These are phyloP conservation scores for Mentha longifolia DNA, from an alignment of 257 asterid genomes.

Conservation along the genomic window DNA sequence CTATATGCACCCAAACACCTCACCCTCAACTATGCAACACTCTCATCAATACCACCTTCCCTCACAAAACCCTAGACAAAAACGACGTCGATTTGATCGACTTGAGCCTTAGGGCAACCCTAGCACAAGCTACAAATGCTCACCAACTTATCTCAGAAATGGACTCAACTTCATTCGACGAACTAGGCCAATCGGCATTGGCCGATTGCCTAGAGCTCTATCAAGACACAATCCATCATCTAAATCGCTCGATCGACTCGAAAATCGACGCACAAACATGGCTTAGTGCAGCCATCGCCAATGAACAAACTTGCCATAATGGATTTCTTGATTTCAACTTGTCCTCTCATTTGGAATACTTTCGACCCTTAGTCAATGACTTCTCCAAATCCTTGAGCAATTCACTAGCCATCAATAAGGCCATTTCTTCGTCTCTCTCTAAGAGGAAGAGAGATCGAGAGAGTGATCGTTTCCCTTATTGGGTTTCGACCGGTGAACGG, in stretches of 20 bases:
- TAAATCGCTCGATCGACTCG: slow-evolving; percentile 33
- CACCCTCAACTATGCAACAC: slow-evolving; percentile 56
- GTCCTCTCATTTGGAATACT: slow-evolving; percentile 33
- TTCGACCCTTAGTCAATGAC: slow-evolving; percentile 19
- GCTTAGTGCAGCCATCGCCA: slow-evolving; percentile 74
- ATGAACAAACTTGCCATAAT: slow-evolving; percentile 56
- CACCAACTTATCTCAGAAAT: slow-evolving; percentile 42
- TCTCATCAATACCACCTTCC: slow-evolving; percentile 28
- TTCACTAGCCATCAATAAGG: slow-evolving; percentile 66
- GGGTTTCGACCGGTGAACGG: slow-evolving; percentile 50
- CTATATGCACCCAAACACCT: slow-evolving; percentile 55
- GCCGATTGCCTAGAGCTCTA: slow-evolving; percentile 55
- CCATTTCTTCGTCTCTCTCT: slow-evolving; percentile 14
- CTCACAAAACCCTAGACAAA: slow-evolving; percentile 34
- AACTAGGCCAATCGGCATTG: slow-evolving; percentile 56
- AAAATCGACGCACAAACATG: slow-evolving; percentile 52
- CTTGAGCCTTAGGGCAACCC: slow-evolving; percentile 43
- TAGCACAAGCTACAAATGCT: slow-evolving; percentile 47
- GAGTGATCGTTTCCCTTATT: slow-evolving; percentile 46
- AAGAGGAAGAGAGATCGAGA: slow-evolving; percentile 7
- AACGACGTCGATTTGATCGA: slow-evolving; percentile 35
- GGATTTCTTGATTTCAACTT: slow-evolving; percentile 61
- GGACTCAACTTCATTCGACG: slow-evolving; percentile 42
- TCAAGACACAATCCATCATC: slow-evolving; percentile 48
- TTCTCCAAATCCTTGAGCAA: slow-evolving; percentile 53